Percentiles rank a stretch among this genome's conserved stretches.
These are phyloP conservation scores for Lippia alba DNA, from an alignment of 305 asterid genomes.

Conservation along the genomic window DNA sequence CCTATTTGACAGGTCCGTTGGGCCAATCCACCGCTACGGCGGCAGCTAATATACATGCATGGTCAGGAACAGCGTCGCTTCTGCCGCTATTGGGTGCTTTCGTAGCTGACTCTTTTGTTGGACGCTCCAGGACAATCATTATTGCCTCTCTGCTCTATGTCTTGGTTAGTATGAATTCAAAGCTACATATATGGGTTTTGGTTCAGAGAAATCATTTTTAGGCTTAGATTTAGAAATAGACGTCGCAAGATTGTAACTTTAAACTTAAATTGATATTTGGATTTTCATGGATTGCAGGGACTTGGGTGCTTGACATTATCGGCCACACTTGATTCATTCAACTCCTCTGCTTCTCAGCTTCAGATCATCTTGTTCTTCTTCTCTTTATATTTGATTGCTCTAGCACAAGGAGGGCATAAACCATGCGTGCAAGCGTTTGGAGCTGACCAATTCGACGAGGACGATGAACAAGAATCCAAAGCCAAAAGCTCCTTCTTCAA, in stretches of 20 bases:
- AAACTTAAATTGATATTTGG: too few species aligned
- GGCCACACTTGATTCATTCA: too few species aligned
- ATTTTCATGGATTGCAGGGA: too few species aligned
- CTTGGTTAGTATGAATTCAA: conserved; percentile 23
- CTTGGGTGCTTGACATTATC: too few species aligned
- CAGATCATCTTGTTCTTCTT: too few species aligned
- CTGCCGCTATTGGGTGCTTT: conserved; percentile 30
- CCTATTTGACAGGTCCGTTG: conserved; percentile 23
- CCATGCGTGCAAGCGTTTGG: conserved; percentile 46
- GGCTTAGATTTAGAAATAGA: too few species aligned
- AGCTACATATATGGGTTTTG: too few species aligned
- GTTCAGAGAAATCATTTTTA: too few species aligned
- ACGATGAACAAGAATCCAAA: conserved; percentile 31
- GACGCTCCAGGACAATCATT: conserved; percentile 25
- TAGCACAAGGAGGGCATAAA: conserved; percentile 42
- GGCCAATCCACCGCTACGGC: conserved; percentile 36
- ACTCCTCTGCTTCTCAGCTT: too few species aligned
- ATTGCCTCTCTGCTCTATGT: conserved; percentile 26
- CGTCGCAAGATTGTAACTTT: too few species aligned
- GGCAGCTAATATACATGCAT: conserved; percentile 20
- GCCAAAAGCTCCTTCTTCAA: conserved; percentile 44
- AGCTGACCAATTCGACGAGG: conserved; percentile 46
- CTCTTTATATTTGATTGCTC: too few species aligned
- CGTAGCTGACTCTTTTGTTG: conserved; percentile 26
- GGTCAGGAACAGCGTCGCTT: conserved; percentile 29